Evolutionary conservation across 2,329 filamentous ascomycete genomes (phyloP), one percentile per base, ranked within the genome.

Genomic region (Pseudocercospora crystallina): DNA sequence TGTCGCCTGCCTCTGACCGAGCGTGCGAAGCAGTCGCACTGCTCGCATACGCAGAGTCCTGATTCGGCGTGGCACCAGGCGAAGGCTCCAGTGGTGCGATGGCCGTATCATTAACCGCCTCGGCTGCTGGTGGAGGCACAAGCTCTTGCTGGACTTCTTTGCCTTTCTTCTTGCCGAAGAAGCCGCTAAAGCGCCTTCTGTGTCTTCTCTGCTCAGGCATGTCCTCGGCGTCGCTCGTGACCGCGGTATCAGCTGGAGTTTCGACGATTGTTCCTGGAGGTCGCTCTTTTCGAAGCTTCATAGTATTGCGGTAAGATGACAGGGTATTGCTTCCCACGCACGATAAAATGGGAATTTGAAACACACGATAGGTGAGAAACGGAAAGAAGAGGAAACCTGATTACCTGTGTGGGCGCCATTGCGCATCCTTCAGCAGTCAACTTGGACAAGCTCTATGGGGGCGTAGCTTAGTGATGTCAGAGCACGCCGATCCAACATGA

Each of bases 11-110:
- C 30, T 46, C 46, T 5, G 50, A 47, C 42, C 44, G 34, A 9
- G 45, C 34, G 15, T 49, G 43, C 12, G 47, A 49, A 5, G 47
- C 39, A 15, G 51, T 45, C 10, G 58, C 55, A 32, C 60, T 62
- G 37, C 57, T 61, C 9, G 53, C 61, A 43, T 63, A 62, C 31
- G 61, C 61, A 5, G 61, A 62, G 40, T 62, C 61, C 37, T 48
- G 55, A 8, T 51, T 40, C 13, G 40, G 33, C 32, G 29, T 35
- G 15, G 33, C 43, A 39, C 43, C 43, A 20, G 47, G 47, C 20
- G 47, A 49, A 9, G 32, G 30, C 15, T 29, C 26, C 14, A 34
- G 43, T 29, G 39, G 33, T 17, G 43, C 39, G 15, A 39, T 49
- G 13, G 33, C 43, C 14, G 47, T 33, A 17, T 40, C 43, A 35